phyloP scores from a whole-genome alignment of 2,329 filamentous ascomycete species.

The Pleoardoris graminearum region DNA sequence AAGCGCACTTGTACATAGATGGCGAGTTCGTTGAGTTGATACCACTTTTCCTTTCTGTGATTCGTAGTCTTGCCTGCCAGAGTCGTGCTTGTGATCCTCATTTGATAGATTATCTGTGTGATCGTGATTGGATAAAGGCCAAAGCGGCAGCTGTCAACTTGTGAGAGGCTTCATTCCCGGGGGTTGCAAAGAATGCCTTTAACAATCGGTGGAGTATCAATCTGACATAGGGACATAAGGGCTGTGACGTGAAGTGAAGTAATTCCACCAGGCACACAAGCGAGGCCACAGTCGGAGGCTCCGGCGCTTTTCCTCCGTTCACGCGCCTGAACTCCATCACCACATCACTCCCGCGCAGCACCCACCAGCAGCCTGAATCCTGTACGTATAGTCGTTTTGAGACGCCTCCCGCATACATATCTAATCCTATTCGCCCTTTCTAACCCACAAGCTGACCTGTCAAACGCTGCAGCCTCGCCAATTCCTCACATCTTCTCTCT shows the following conservation, averaged over 20 bases:
- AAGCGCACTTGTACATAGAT: background rate
- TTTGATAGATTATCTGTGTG: background rate
- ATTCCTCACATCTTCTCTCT: slow-evolving; percentile 16
- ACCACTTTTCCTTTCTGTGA: slow-evolving; percentile 1
- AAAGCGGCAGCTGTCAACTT: background rate
- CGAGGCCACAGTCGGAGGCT: slow-evolving; percentile 23
- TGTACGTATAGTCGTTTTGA: slow-evolving; percentile 14
- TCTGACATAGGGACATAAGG: background rate
- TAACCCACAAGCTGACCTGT: slow-evolving; percentile 2
- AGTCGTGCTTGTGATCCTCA: no score
- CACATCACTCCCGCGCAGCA: slow-evolving; percentile 18
- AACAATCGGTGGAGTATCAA: no score
- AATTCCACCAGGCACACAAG: slow-evolving; percentile 13
- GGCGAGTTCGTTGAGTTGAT: background rate
- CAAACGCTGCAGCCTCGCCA: slow-evolving; percentile 4
- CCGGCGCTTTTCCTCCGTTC: slow-evolving; percentile 24
- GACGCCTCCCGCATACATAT: background rate
- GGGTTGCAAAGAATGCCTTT: no score
- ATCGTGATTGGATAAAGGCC: slow-evolving; percentile 13
- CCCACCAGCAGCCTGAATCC: slow-evolving; percentile 12
- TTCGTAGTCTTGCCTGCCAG: background rate
- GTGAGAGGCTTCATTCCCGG: no score
- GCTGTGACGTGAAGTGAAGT: slow-evolving; percentile 8
- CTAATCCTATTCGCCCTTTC: background rate
- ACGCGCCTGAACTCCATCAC: slow-evolving; percentile 22